These are phyloP conservation scores for Plasmodium chabaudi DNA, from an alignment of 169 alveolate genomes.

Conservation along the genomic window DNA sequence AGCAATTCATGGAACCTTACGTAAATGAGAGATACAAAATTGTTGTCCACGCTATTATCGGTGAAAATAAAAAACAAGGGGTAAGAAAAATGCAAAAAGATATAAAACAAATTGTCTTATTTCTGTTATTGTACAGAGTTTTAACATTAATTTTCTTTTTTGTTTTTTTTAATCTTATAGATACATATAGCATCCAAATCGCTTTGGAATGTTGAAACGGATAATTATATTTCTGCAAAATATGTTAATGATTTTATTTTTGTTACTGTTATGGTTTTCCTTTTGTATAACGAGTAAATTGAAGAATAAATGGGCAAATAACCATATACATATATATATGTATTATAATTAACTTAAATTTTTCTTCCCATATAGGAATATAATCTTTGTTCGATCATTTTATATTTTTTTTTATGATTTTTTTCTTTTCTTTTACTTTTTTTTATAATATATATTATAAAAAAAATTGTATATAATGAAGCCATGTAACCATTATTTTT, in stretches of 20 bases:
- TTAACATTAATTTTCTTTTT: constrained; percentile 1
- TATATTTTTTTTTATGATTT: not conserved
- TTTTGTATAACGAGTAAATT: constrained; percentile 60
- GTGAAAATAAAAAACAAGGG: constrained; percentile 74
- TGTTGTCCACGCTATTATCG: constrained; percentile 65
- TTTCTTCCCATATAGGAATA: not conserved
- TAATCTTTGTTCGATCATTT: not conserved
- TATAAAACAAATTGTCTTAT: not conserved
- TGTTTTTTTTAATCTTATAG: constrained; percentile 11
- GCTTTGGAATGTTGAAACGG: constrained; percentile 76
- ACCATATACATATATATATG: not conserved
- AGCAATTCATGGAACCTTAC: constrained; percentile 66
- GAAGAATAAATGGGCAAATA: not conserved
- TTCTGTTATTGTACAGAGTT: not conserved
- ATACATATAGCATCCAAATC: constrained; percentile 75
- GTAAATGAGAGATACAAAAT: constrained; percentile 73
- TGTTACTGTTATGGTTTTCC: constrained; percentile 72
- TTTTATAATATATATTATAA: constrained; percentile 2
- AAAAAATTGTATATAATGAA: not conserved
- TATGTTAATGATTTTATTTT: constrained; percentile 68
- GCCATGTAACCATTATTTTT: not conserved
- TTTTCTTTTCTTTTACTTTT: constrained; percentile 21
- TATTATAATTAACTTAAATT: not conserved
- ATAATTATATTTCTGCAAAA: constrained; percentile 70
- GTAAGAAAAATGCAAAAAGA: constrained; percentile 18